Evolutionary conservation across 2,329 filamentous ascomycete species (phyloP).

Genomic region (Talaromyces sp.): DNA sequence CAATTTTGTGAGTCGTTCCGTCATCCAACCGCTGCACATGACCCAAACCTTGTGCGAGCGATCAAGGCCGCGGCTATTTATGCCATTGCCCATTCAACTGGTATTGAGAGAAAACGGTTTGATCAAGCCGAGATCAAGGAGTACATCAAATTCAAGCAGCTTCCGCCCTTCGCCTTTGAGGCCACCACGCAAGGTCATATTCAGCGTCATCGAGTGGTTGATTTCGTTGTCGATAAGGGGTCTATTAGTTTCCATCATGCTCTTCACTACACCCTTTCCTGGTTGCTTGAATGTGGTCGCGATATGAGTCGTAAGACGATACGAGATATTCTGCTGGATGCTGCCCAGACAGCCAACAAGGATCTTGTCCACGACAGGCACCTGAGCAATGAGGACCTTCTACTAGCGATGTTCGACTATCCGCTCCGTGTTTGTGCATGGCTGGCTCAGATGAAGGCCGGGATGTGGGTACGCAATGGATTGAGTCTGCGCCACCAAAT

Average conservation of each 20-base stretch:
- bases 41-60: conserved; percentile 67
- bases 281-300: conserved; percentile 87
- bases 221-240: conserved; percentile 83
- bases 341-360: conserved; percentile 51
- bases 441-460: conserved; percentile 96
- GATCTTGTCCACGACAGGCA: conserved; percentile 59
- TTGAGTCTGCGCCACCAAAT: conserved; percentile 95
- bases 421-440: conserved; percentile 91
- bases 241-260: conserved; percentile 97
- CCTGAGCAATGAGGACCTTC: conserved; percentile 66
- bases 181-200: conserved; percentile 40
- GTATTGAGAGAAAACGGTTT: conserved; percentile 82
- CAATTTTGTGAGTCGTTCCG: conserved; percentile 85
- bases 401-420: conserved; percentile 87
- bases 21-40: conserved; percentile 62
- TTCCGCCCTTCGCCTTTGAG: conserved; percentile 79
- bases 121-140: conserved; percentile 83
- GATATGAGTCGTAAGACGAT: conserved; percentile 67
- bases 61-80: conserved; percentile 66
- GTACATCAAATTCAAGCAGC: conserved; percentile 74
- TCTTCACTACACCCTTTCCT: conserved; percentile 91
- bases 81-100: conserved; percentile 84
- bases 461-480: conserved; percentile 98
- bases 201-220: conserved; percentile 66
- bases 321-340: conserved; percentile 66